Conservation (phyloP, 768 basidiomycete genomes). For the Tricholoma sp. region DNA sequence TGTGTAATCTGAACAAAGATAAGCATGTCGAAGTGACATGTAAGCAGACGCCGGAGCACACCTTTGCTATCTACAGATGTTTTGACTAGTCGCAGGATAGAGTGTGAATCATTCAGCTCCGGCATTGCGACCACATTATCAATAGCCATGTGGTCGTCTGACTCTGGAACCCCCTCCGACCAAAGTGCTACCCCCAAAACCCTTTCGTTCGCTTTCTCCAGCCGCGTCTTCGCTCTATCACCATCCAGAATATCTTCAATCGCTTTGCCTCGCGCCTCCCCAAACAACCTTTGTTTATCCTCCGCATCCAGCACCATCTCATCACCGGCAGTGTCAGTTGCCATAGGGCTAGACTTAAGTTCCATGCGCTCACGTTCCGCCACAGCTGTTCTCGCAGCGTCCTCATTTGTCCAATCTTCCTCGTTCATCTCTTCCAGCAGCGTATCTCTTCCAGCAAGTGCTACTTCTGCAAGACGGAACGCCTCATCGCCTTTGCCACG, state of each 20-base stretch:
- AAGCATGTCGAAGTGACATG: conserved; percentile 2
- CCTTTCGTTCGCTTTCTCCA: conserved; percentile 20
- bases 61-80: conserved; percentile 25
- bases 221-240: conserved; percentile 29
- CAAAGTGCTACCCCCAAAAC: conserved; percentile 27
- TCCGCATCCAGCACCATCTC: conserved; percentile 25
- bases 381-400: conserved; percentile 35
- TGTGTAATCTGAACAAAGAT: conserved; percentile 30
- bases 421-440: conserved; percentile 25
- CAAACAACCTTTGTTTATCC: conserved; percentile 33
- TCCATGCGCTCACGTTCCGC: conserved; percentile 16
- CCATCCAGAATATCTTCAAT: conserved; percentile 40
- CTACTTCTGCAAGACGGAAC: conserved; percentile 41
- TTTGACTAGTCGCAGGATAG: conserved; percentile 27
- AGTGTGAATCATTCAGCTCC: conserved; percentile 13
- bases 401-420: conserved; percentile 36
- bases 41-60: conserved; percentile 17
- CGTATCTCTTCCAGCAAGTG: conserved; percentile 25
- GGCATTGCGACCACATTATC: conserved; percentile 9
- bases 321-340: conserved; percentile 13
- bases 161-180: conserved; percentile 11
- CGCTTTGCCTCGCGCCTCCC: conserved; percentile 35
- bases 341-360: conserved; percentile 14
- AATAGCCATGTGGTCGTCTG: conserved; percentile 11
- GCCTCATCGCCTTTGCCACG: conserved; percentile 36